phyloP scores from a whole-genome alignment of 768 basidiomycete genomes.

The Mycena leptocephala region DNA sequence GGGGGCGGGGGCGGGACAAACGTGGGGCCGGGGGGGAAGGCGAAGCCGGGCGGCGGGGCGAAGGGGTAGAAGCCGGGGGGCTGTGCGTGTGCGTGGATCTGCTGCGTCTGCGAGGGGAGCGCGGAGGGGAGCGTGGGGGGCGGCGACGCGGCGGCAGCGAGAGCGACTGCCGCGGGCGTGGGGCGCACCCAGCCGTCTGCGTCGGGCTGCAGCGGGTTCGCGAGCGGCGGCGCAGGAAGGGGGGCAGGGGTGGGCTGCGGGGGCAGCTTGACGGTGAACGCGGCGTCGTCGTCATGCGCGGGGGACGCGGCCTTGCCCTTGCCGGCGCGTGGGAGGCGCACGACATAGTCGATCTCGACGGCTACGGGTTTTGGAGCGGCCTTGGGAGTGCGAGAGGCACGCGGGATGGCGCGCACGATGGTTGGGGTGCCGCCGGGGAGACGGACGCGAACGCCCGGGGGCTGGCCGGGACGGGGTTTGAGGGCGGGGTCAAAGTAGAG shows the following conservation, averaged over 20 bases:
- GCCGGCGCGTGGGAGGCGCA: conserved; percentile 27
- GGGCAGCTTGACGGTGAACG: conserved; percentile 28
- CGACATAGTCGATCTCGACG: conserved; percentile 23
- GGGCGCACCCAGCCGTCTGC: conserved; percentile 38
- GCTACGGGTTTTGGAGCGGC: conserved; percentile 36
- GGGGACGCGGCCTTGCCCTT: conserved; percentile 9
- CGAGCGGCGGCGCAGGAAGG: not conserved
- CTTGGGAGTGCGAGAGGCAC: conserved; percentile 26
- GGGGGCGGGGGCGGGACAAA: not conserved
- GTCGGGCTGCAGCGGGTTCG: conserved; percentile 29
- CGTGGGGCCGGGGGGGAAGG: not conserved
- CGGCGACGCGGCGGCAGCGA: conserved; percentile 23
- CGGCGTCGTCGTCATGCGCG: conserved; percentile 9
- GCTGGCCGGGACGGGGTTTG: conserved; percentile 73
- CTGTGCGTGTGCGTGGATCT: not conserved
- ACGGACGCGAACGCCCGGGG: conserved; percentile 72
- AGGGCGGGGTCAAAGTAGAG: conserved; percentile 77
- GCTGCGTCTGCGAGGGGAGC: conserved; percentile 5
- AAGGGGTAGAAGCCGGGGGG: conserved; percentile 20
- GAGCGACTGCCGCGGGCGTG: conserved; percentile 21
- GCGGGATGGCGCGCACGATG: conserved; percentile 59
- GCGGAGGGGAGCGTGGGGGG: conserved; percentile 3
- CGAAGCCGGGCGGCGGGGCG: conserved; percentile 7
- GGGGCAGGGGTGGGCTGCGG: not conserved
- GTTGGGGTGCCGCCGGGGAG: conserved; percentile 66